Evolutionary conservation across 148 eudicot genomes (phyloP).

Genomic region (Polygonum maritimum): DNA sequence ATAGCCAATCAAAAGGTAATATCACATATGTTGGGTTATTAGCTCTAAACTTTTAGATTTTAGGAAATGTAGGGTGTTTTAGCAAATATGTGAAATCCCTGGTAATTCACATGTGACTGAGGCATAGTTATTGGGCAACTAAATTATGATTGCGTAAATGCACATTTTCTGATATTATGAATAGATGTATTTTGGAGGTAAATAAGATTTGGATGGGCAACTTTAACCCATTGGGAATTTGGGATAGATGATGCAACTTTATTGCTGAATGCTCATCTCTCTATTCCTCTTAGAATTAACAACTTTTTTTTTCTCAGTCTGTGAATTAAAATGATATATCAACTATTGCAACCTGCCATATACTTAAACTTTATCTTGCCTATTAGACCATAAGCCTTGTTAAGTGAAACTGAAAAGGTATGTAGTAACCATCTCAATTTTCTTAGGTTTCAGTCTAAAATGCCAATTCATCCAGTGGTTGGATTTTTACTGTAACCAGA

Average conservation of each 20-base stretch:
- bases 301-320: not conserved
- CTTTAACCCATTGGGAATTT: not conserved
- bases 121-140: not conserved
- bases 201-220: not conserved
- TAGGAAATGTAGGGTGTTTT: not conserved
- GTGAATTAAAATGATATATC: not conserved
- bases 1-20: not conserved
- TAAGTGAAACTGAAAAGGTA: not conserved
- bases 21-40: not conserved
- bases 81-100: not conserved
- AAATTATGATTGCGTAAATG: not conserved
- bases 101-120: not conserved
- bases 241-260: not conserved
- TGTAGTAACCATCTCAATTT: not conserved
- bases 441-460: not conserved
- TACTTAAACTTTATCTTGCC: not conserved
- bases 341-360: not conserved
- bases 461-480: not conserved
- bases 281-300: not conserved
- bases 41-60: not conserved
- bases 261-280: not conserved
- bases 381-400: not conserved
- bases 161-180: not conserved
- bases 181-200: not conserved
- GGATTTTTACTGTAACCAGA: not conserved